A percentile compares a stretch with the other conserved stretches of the same genome.
Conservation (phyloP, 768 basidiomycete genomes). For the Wakefieldia striispora region DNA sequence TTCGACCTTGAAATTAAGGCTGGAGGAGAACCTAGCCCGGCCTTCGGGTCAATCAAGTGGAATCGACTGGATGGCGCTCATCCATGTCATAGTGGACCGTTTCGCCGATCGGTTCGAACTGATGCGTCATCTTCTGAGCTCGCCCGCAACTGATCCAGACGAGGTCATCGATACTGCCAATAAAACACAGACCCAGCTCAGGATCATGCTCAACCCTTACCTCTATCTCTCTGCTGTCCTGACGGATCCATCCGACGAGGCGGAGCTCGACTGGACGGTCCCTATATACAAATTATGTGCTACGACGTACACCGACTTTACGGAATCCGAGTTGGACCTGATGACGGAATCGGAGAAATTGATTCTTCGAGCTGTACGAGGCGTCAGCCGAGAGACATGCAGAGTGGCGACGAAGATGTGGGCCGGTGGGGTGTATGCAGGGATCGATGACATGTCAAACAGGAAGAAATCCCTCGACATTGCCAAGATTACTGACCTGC, state of each 20-base stretch:
- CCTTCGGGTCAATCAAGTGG: slow-evolving; percentile 20
- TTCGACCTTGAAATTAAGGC: not conserved
- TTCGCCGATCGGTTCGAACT: slow-evolving; percentile 32
- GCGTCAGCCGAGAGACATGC: slow-evolving; percentile 45
- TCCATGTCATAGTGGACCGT: slow-evolving; percentile 31
- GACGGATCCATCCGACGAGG: not conserved
- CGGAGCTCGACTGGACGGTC: slow-evolving; percentile 24
- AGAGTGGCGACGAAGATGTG: slow-evolving; percentile 45
- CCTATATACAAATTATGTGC: slow-evolving; percentile 32
- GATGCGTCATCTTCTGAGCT: slow-evolving; percentile 20
- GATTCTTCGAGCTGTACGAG: slow-evolving; percentile 29
- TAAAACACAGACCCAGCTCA: slow-evolving; percentile 23
- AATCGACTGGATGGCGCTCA: slow-evolving; percentile 31
- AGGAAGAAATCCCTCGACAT: not conserved
- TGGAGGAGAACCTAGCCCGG: slow-evolving; percentile 1
- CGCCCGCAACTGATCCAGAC: not conserved
- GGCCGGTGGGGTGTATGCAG: slow-evolving; percentile 36
- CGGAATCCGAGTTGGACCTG: not conserved
- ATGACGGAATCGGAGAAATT: slow-evolving; percentile 30
- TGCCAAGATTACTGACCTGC: slow-evolving; percentile 6
- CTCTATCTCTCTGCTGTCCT: slow-evolving; percentile 17
- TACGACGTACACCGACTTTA: slow-evolving; percentile 21
- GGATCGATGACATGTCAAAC: slow-evolving; percentile 13
- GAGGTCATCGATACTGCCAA: slow-evolving; percentile 6
- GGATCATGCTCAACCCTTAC: slow-evolving; percentile 31